phyloP scores from a whole-genome alignment of 768 basidiomycete genomes.

The Dacryopinax spathularia region DNA sequence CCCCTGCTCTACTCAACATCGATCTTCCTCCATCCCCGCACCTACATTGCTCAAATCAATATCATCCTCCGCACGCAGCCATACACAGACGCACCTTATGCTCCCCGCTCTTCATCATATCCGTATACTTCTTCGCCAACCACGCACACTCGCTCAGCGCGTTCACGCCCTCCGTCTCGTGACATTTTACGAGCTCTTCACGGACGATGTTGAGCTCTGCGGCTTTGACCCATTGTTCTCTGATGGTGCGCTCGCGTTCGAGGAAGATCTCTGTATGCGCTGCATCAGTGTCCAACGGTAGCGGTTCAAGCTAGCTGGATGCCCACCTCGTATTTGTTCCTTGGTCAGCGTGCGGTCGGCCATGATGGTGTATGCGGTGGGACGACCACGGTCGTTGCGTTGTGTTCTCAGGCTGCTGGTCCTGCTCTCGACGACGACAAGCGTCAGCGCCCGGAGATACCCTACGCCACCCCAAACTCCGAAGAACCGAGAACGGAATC shows the following conservation, averaged over 20 bases:
- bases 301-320: neutral
- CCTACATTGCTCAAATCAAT: neutral
- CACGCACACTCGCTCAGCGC: conserved; percentile 80
- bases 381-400: neutral
- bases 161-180: conserved; percentile 80
- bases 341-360: neutral
- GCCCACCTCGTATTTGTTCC: neutral
- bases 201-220: conserved; percentile 87
- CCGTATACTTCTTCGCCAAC: conserved; percentile 65
- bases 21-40: neutral
- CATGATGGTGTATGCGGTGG: neutral
- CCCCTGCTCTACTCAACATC: no score
- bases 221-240: conserved; percentile 86
- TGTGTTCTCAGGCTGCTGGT: neutral
- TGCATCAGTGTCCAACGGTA: neutral
- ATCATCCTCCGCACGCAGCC: neutral
- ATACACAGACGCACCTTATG: conserved; percentile 50
- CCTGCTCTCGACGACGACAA: neutral
- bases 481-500: neutral
- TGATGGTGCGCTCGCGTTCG: conserved; percentile 54
- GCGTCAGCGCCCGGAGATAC: neutral
- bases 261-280: conserved; percentile 13
- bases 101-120: conserved; percentile 47
- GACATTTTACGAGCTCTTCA: conserved; percentile 80
- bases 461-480: neutral